Percentiles rank a stretch among this genome's conserved stretches.
Conservation (phyloP, 305 asterid genomes). For the Andrographis paniculata region DNA sequence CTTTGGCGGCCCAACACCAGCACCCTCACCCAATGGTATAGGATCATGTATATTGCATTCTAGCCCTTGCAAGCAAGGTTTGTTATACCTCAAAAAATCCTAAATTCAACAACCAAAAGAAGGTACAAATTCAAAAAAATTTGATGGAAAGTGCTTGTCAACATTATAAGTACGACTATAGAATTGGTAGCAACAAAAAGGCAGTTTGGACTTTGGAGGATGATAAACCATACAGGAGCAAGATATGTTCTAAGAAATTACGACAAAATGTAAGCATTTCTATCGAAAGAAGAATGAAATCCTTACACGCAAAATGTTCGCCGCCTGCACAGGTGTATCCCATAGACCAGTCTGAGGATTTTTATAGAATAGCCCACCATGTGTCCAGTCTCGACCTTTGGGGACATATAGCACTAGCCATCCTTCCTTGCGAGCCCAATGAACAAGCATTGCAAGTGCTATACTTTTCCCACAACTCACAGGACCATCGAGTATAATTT, state of each 20-base stretch:
- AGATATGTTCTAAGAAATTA: too few relatives aligned
- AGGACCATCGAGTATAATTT: slow-evolving; percentile 76
- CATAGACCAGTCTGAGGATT: slow-evolving; percentile 66
- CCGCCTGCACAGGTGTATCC: slow-evolving; percentile 95
- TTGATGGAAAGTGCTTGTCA: slow-evolving; percentile 3
- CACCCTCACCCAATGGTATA: slow-evolving; percentile 87
- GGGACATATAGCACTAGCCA: slow-evolving; percentile 95
- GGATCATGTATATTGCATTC: slow-evolving; percentile 63
- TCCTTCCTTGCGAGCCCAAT: slow-evolving; percentile 96
- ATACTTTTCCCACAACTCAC: slow-evolving; percentile 89
- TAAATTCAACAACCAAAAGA: slow-evolving; percentile 23
- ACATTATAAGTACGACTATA: background rate
- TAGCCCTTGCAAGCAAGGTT: slow-evolving; percentile 44
- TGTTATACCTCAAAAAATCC: slow-evolving; percentile 81
- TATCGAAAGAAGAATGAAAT: slow-evolving; percentile 11
- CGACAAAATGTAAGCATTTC: too few relatives aligned
- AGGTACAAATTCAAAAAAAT: slow-evolving; percentile 13
- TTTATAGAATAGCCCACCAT: slow-evolving; percentile 78
- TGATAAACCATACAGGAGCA: too few relatives aligned
- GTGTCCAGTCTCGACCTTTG: slow-evolving; percentile 83
- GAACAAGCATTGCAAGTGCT: slow-evolving; percentile 87
- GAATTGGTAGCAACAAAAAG: too few relatives aligned
- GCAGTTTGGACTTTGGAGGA: too few relatives aligned
- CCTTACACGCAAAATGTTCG: slow-evolving; percentile 57
- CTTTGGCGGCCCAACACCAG: slow-evolving; percentile 76